phyloP scores from a whole-genome alignment of 2,329 filamentous ascomycete genomes.

The Leptodontidium sp. region DNA sequence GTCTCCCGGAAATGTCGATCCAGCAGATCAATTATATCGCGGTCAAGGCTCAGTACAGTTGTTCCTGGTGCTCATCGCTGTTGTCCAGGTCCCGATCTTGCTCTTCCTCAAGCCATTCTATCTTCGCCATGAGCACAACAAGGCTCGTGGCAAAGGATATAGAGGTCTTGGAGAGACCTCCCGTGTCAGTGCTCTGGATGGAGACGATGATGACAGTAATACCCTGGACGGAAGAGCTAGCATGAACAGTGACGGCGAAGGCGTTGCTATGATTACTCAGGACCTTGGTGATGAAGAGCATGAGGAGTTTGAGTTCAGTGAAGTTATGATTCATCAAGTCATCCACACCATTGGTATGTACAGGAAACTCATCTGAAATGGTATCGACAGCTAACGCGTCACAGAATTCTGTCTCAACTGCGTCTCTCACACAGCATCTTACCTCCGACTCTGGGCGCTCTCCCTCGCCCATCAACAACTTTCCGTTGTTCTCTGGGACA shows the following conservation, averaged over 20 bases:
- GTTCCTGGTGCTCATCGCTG: conserved; percentile 79
- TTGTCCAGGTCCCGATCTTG: conserved; percentile 87
- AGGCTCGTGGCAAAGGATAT: conserved; percentile 86
- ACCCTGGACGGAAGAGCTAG: conserved; percentile 71
- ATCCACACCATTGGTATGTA: conserved; percentile 95
- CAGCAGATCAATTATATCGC: conserved; percentile 72
- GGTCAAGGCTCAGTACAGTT: conserved; percentile 82
- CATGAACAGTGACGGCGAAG: conserved; percentile 79
- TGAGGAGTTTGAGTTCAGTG: conserved; percentile 96
- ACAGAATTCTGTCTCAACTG: conserved; percentile 98
- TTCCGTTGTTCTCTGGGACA: conserved; percentile 93
- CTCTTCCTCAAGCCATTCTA: conserved; percentile 97
- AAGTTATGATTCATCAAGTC: conserved; percentile 98
- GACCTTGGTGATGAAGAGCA: conserved; percentile 89
- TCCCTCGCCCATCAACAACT: conserved; percentile 98
- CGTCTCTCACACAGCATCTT: conserved; percentile 97
- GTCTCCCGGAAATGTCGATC: conserved; percentile 75
- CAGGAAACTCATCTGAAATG: background rate
- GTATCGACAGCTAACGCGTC: conserved; percentile 44
- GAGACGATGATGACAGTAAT: conserved; percentile 76
- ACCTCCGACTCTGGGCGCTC: conserved; percentile 96
- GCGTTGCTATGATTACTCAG: conserved; percentile 87
- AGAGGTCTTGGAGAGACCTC: conserved; percentile 90
- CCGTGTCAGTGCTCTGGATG: conserved; percentile 88
- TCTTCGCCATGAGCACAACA: conserved; percentile 92